Base-by-base conservation (phyloP, 108 stramenopile species). In the Nitzschia sp. region DNA sequence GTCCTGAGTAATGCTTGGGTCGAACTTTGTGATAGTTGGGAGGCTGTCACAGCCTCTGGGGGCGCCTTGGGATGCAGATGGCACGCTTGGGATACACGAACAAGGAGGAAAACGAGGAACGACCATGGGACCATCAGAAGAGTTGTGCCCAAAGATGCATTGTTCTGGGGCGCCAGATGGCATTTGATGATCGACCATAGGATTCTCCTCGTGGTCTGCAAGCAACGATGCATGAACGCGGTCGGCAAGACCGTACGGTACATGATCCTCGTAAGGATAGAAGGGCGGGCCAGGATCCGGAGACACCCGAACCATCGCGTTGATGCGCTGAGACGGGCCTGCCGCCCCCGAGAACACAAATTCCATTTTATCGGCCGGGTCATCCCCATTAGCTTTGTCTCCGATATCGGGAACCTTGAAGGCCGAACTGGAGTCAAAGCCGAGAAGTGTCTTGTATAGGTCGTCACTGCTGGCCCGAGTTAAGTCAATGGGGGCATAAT, bases 391-490 rank as follows among this genome's bases (percentile, higher is more conserved):
- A n/a, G n/a, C n/a, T 13, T 13, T 42, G 6, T 42, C 38, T 42
- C 13, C 38, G 38, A 13, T 13, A 13, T 13, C 13, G 38, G 13
- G 38, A 6, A 42, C 9, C 38, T 42, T 42, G 38, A 42, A 42
- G 13, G 38, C 38, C 9, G 38, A 13, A 9, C 21, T 23, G 21
- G 49, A 23, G 21, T 19, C 49, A 9, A 51, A n/a, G 49, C 49
- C 49, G 21, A 51, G 8, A 19, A 51, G 21, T 19, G 49, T 51
- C 19, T 51, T 23, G 21, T n/a, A 26, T 15, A 62, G 61, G 23
- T n/a, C 36, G 21, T 62, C 61, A 24, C 61, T 62, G 15, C 24
- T 62, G 1, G 61, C 61, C 15, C 61, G 1, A 18, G 35, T 45
- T 17, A 62, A 62, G 33, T 62, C 61, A 13, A 62, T 25, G 0